Evolutionary conservation across 345 rosid genomes (phyloP), one percentile per base, ranked within the genome.

Genomic region (Draba incana): DNA sequence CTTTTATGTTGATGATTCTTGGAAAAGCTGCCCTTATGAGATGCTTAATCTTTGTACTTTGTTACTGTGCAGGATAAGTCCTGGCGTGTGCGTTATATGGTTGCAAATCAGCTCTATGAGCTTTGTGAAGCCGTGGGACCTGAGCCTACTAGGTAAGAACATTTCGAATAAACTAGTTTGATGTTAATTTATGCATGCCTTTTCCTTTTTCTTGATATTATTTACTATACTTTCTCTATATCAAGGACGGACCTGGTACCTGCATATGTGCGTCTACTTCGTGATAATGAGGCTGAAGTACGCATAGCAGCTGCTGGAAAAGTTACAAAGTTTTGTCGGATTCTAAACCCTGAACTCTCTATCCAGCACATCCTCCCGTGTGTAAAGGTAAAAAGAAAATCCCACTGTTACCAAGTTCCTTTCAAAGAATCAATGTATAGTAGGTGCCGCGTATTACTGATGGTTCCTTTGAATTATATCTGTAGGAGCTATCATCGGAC

Each of bases 251-350:
- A 87, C 28, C 71, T 93, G 79, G 91, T 90, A 57, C 98, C 98
- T 75, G 97, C 98, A 58, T 93, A 90, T 74, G 97, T 93, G 62
- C 90, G 92, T 54, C 74, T 93, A 62, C 94, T 93, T 54, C 92
- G 97, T 51, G 98, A 93, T 81, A 93, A 90, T 84, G 98, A 93
- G 78, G 98, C 98, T 80, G 98, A 93, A 87, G 98, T 93, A 39
- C 92, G 98, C 9, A 93, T 90, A 76, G 98, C 98, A 30, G 97
- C 98, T 75, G 96, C 97, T 14, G 96, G 98, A 16, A 90, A 90
- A 86, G 96, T 90, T 47, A 90, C 98, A 3, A 93, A 88, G 79
- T 93, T 93, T 79, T 93, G 96, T 77, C 84, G 92, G 66, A 93
- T 90, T 72, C 81, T 93, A 71, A 90, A 64, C 75, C 96, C 98